Evolutionary conservation across 176 grass and related monocot species (phyloP).

Genomic region (Juncus inflexus): DNA sequence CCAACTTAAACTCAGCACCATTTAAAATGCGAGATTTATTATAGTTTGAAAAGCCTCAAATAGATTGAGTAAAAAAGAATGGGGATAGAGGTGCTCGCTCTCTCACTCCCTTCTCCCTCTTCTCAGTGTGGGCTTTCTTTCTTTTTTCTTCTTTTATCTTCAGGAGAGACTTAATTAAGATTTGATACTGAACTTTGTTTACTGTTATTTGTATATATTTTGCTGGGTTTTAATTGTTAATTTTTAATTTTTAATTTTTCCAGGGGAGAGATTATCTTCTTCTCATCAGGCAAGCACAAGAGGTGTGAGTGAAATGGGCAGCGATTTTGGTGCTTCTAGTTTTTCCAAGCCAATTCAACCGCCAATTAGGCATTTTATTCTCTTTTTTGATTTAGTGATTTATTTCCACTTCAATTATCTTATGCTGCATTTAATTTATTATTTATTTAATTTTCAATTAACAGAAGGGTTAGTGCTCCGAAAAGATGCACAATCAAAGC

Average conservation of each 20-base stretch:
- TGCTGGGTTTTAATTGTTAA: background rate
- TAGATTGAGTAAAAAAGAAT: background rate
- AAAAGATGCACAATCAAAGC: conserved; percentile 43
- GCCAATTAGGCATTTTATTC: conserved; percentile 25
- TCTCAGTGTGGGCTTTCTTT: conserved; percentile 32
- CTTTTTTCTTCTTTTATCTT: background rate
- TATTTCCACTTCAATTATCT: background rate
- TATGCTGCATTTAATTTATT: background rate
- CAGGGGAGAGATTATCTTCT: conserved; percentile 62
- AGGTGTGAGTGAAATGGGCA: conserved; percentile 58
- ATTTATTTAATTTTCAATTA: background rate
- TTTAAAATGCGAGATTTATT: background rate
- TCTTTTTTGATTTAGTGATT: background rate
- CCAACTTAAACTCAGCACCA: no score
- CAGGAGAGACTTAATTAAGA: background rate
- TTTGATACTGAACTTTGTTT: background rate
- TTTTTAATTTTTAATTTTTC: conserved; percentile 10
- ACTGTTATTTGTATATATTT: conserved; percentile 12
- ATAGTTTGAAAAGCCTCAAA: background rate
- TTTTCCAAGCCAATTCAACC: conserved; percentile 37
- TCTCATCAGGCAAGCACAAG: conserved; percentile 71
- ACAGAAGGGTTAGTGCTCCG: conserved; percentile 42
- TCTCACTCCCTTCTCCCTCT: conserved; percentile 42
- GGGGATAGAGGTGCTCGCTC: conserved; percentile 48
- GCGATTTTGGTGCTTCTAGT: conserved; percentile 50